phyloP scores from a whole-genome alignment of 345 rosid genomes.

The Syzygium aqueum region DNA sequence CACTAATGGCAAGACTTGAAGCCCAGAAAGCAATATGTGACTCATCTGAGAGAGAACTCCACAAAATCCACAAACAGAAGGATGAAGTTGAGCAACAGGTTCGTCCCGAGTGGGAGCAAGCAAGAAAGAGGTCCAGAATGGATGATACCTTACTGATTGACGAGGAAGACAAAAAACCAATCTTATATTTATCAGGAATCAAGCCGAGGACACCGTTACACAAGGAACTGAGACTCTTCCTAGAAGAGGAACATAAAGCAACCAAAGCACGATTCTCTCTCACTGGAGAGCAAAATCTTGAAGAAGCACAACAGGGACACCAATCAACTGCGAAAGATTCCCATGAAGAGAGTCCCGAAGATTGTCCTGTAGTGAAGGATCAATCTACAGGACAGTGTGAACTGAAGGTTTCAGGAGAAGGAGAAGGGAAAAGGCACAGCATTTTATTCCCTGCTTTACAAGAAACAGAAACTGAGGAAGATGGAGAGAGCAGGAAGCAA shows the following conservation, averaged over 20 bases:
- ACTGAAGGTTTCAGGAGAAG: slow-evolving; percentile 29
- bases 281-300: slow-evolving; percentile 19
- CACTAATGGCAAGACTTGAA: slow-evolving; percentile 86
- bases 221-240: slow-evolving; percentile 60
- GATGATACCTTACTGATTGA: slow-evolving; percentile 37
- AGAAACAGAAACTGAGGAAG: slow-evolving; percentile 52
- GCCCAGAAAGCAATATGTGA: slow-evolving; percentile 91
- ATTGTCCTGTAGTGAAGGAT: slow-evolving; percentile 16
- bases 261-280: slow-evolving; percentile 26
- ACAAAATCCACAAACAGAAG: slow-evolving; percentile 69
- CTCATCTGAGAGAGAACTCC: slow-evolving; percentile 81
- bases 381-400: not conserved
- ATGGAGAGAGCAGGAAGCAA: slow-evolving; percentile 61
- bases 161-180: slow-evolving; percentile 25
- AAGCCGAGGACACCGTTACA: slow-evolving; percentile 33
- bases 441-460: slow-evolving; percentile 15
- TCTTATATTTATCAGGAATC: slow-evolving; percentile 58
- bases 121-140: slow-evolving; percentile 71
- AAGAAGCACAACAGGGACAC: slow-evolving; percentile 24
- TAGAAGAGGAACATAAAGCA: slow-evolving; percentile 70
- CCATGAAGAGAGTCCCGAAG: slow-evolving; percentile 12
- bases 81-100: slow-evolving; percentile 73
- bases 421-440: slow-evolving; percentile 29
- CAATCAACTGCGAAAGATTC: slow-evolving; percentile 7
- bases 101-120: slow-evolving; percentile 68